Conservation (phyloP, 352 stramenopile genomes). For the Phytophthora sp. region DNA sequence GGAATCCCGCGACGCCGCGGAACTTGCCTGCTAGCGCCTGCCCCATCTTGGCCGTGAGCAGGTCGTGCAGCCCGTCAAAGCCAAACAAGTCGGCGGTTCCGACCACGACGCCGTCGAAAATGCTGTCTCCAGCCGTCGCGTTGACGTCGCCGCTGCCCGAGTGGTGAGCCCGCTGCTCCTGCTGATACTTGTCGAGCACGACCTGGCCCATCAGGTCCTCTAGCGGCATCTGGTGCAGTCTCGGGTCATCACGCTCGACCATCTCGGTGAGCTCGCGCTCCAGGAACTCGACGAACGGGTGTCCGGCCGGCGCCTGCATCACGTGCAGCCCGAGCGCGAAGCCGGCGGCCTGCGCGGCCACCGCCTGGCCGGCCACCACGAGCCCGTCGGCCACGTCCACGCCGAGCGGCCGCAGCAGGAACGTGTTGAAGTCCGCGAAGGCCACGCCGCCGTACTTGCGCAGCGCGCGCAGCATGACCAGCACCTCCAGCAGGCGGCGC, state of each 20-base stretch:
- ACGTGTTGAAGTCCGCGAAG: slow-evolving; percentile 44
- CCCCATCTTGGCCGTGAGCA: slow-evolving; percentile 18
- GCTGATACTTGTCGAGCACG: slow-evolving; percentile 26
- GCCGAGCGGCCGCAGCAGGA: slow-evolving; percentile 23
- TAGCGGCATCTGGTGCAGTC: slow-evolving; percentile 31
- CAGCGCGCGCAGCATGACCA: slow-evolving; percentile 46
- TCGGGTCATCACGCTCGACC: slow-evolving; percentile 26
- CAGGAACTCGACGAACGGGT: slow-evolving; percentile 37
- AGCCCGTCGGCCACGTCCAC: slow-evolving; percentile 20
- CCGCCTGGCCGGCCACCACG: slow-evolving; percentile 28
- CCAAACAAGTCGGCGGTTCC: slow-evolving; percentile 28
- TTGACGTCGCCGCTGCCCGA: not conserved
- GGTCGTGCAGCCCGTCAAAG: slow-evolving; percentile 20
- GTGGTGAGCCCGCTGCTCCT: slow-evolving; percentile 6
- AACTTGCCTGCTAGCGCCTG: slow-evolving; percentile 3
- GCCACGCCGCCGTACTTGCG: slow-evolving; percentile 35
- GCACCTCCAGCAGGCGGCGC: slow-evolving; percentile 37
- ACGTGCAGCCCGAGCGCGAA: slow-evolving; percentile 38
- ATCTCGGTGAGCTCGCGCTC: slow-evolving; percentile 33
- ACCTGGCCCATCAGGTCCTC: slow-evolving; percentile 37
- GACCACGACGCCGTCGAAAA: slow-evolving; percentile 30
- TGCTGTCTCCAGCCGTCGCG: not conserved
- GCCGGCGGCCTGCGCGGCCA: slow-evolving; percentile 25
- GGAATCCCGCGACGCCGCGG: slow-evolving; percentile 16
- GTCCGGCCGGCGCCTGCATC: slow-evolving; percentile 35